These are phyloP conservation scores for Tubosaeta sp. DNA, from an alignment of 768 basidiomycete species.

Conservation along the genomic window DNA sequence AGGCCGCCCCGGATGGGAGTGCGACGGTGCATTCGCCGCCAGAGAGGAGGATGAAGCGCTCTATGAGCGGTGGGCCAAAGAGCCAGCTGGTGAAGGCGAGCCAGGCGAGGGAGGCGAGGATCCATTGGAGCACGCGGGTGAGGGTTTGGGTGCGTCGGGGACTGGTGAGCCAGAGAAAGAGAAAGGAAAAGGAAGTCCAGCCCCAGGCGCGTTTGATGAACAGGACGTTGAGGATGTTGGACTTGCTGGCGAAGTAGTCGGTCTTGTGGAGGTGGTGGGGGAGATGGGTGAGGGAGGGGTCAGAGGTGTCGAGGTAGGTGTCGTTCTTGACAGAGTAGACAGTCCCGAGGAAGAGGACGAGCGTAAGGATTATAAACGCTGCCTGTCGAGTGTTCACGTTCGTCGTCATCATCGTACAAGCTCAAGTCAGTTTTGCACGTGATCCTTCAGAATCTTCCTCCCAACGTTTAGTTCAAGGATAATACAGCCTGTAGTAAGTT, in stretches of 20 bases:
- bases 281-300: slow-evolving; percentile 63
- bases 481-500: no score
- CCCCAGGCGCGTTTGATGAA: slow-evolving; percentile 93
- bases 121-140: slow-evolving; percentile 49
- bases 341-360: slow-evolving; percentile 56
- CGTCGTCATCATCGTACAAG: neutral
- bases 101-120: slow-evolving; percentile 63
- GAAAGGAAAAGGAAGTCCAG: slow-evolving; percentile 75
- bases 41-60: slow-evolving; percentile 57
- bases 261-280: slow-evolving; percentile 61
- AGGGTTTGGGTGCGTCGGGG: slow-evolving; percentile 41
- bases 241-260: slow-evolving; percentile 77
- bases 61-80: slow-evolving; percentile 76
- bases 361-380: slow-evolving; percentile 40
- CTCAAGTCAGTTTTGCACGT: neutral
- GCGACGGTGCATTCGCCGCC: slow-evolving; percentile 76
- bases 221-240: slow-evolving; percentile 74
- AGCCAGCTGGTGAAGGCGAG: slow-evolving; percentile 79
- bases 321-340: slow-evolving; percentile 56
- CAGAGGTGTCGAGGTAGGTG: slow-evolving; percentile 83
- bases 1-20: slow-evolving; percentile 50
- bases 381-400: slow-evolving; percentile 19
- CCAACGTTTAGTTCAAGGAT: no score
- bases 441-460: no score
- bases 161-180: slow-evolving; percentile 54